Percentiles rank a stretch among this genome's conserved stretches.
These are phyloP conservation scores for Picea abies DNA, from an alignment of 83 land plant species.

Conservation along the genomic window DNA sequence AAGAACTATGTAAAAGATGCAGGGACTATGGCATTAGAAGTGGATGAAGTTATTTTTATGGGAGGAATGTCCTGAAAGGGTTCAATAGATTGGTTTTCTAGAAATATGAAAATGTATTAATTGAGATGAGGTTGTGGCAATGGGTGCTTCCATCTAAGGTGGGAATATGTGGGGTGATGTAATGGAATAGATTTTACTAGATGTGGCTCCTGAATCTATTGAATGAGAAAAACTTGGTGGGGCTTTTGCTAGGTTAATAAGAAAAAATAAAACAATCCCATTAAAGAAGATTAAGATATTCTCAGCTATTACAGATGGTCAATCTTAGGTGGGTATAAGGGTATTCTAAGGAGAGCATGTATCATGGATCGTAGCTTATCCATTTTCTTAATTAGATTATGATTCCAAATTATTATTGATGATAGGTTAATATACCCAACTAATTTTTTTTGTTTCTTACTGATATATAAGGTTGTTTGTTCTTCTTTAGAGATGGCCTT, in stretches of 20 bases:
- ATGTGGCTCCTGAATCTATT: constrained; percentile 60
- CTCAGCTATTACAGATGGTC: too few species aligned
- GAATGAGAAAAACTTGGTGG: constrained; percentile 58
- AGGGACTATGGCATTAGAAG: constrained; percentile 26
- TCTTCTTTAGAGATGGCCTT: too few species aligned
- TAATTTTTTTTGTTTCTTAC: too few species aligned
- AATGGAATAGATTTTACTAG: constrained; percentile 53
- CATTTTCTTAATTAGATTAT: too few species aligned
- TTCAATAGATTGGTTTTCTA: constrained; percentile 47
- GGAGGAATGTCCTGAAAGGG: constrained; percentile 53
- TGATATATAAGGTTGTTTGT: too few species aligned
- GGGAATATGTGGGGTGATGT: constrained; percentile 56
- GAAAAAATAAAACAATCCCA: constrained; percentile 54
- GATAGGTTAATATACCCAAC: too few species aligned
- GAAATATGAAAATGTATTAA: constrained; percentile 55
- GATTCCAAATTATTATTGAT: too few species aligned
- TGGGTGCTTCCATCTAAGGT: constrained; percentile 53
- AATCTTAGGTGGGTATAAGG: too few species aligned
- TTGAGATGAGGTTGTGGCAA: constrained; percentile 56
- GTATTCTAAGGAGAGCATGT: too few species aligned
- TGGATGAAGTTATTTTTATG: constrained; percentile 44
- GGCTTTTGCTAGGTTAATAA: constrained; percentile 48
- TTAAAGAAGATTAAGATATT: constrained; percentile 50
- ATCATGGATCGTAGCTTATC: too few species aligned
- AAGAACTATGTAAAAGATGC: constrained; percentile 43